phyloP scores from a whole-genome alignment of 2,329 filamentous ascomycete genomes.

The Ophiostoma triangulosporum region DNA sequence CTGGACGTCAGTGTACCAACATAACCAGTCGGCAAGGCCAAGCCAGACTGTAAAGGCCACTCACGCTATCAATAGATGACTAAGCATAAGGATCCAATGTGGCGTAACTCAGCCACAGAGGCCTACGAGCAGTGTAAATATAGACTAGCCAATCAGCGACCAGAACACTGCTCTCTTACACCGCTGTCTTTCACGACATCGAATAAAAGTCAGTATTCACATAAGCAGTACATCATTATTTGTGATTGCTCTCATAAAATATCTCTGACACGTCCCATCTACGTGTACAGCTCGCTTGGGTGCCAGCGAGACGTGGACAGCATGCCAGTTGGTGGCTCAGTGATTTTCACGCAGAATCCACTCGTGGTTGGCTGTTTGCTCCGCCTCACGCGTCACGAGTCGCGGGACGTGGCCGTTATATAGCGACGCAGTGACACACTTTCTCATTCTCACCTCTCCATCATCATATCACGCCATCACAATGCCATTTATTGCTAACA shows the following conservation, averaged over 20 bases:
- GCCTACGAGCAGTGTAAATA: neutral
- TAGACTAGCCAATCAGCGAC: neutral
- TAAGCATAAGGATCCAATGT: neutral
- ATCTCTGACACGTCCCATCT: neutral
- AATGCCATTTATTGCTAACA: slow-evolving; percentile 57
- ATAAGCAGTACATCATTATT: neutral
- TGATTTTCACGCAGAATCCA: neutral
- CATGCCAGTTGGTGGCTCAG: neutral
- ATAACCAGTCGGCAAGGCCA: no score
- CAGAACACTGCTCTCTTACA: neutral
- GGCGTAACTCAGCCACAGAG: neutral
- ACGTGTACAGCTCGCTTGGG: neutral
- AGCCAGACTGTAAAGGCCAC: no score
- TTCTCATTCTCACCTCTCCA: neutral
- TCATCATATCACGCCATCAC: no score
- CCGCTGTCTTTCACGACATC: neutral
- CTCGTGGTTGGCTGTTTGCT: neutral
- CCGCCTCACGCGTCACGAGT: neutral
- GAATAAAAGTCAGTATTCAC: neutral
- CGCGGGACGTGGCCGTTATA: no score
- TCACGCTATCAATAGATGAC: no score
- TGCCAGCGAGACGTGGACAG: neutral
- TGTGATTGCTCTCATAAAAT: neutral
- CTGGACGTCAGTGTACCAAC: no score
- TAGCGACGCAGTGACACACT: neutral